Evolutionary conservation across 2,329 filamentous ascomycete genomes (phyloP).

Genomic region (Exophiala sp.): DNA sequence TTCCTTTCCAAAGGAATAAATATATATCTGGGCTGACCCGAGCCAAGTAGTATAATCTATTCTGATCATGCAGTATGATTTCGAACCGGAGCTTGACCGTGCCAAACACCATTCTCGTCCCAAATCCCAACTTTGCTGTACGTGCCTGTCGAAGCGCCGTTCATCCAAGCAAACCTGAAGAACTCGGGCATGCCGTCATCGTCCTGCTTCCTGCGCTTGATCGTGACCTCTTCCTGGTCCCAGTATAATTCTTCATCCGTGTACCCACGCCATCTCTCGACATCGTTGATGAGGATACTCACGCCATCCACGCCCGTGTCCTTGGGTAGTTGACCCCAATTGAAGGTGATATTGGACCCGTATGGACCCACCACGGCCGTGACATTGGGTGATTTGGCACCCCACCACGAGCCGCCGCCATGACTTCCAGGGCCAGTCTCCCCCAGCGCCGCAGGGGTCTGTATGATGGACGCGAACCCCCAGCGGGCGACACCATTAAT

Average conservation of each 20-base stretch:
- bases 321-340: conserved; percentile 37
- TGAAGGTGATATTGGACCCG: conserved; percentile 43
- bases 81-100: neutral
- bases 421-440: conserved; percentile 45
- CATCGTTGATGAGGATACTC: conserved; percentile 61
- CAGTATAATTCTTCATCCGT: conserved; percentile 46
- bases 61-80: too few species aligned
- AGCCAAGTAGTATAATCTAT: too few species aligned
- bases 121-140: conserved; percentile 26
- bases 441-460: conserved; percentile 70
- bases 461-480: conserved; percentile 85
- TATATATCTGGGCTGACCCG: too few species aligned
- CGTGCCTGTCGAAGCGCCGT: conserved; percentile 24
- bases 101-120: conserved; percentile 27
- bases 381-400: conserved; percentile 51
- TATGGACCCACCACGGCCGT: conserved; percentile 35
- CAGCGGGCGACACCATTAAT: conserved; percentile 91
- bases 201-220: conserved; percentile 17
- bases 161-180: conserved; percentile 47
- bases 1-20: too few species aligned
- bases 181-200: conserved; percentile 36
- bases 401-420: conserved; percentile 43
- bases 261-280: conserved; percentile 59
- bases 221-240: conserved; percentile 32
- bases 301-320: conserved; percentile 51